phyloP scores from a whole-genome alignment of 176 grass and related monocot genomes.

The Paspalum vaginatum region DNA sequence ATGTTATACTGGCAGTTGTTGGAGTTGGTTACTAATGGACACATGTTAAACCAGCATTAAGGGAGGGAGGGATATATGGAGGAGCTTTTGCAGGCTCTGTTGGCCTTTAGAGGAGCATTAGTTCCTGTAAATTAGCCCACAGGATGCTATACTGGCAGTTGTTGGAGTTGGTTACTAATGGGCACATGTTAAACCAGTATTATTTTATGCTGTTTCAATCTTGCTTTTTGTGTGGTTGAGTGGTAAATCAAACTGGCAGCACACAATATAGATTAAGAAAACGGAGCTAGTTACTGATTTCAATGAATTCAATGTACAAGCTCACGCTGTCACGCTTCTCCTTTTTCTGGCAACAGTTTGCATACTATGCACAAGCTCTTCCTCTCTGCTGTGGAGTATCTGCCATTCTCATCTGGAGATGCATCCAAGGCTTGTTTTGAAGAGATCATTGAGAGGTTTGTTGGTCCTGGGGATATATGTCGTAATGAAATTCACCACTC shows the following conservation, averaged over 20 bases:
- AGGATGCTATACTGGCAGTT: no score
- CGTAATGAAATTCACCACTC: neutral
- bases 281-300: neutral
- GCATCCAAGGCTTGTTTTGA: constrained; percentile 77
- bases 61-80: no score
- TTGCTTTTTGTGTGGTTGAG: neutral
- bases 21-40: no score
- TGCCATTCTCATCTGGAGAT: constrained; percentile 79
- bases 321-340: constrained; percentile 22
- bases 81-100: no score
- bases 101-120: no score
- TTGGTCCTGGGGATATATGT: constrained; percentile 31
- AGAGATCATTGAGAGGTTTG: constrained; percentile 95
- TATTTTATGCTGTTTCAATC: constrained; percentile 14
- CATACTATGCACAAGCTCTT: constrained; percentile 94
- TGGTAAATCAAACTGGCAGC: neutral
- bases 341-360: constrained; percentile 52
- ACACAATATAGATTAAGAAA: neutral
- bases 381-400: constrained; percentile 85
- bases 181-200: neutral
- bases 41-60: no score
- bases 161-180: neutral
- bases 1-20: no score
- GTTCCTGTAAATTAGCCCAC: no score
- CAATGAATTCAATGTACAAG: neutral